A percentile compares a stretch with the other conserved stretches of the same genome.
Evolutionary conservation across 2,329 filamentous ascomycete genomes (phyloP).

Genomic region (Trichoderma cornu-damae): DNA sequence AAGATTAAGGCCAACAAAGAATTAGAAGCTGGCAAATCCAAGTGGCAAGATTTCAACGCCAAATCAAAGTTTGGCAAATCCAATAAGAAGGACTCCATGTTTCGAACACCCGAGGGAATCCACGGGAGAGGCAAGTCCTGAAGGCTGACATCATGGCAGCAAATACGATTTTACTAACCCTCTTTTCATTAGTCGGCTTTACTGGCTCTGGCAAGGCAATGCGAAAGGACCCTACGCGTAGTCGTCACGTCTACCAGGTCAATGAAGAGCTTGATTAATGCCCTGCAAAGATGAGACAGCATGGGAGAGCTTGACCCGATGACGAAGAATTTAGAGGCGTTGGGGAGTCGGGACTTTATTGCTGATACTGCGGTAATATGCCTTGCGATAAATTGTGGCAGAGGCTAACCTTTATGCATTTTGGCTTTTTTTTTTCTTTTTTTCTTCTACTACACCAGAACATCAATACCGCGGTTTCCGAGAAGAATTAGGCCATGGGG

Average conservation of each 20-base stretch:
- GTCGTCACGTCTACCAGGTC: constrained; percentile 78
- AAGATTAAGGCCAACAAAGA: constrained; percentile 89
- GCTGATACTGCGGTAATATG: constrained; percentile 34
- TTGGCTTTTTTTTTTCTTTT: constrained; percentile 8
- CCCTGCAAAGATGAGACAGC: constrained; percentile 26
- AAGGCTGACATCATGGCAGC: not conserved
- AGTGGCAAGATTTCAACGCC: constrained; percentile 88
- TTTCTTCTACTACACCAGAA: constrained; percentile 15
- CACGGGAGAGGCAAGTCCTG: constrained; percentile 69
- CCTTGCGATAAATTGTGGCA: constrained; percentile 31
- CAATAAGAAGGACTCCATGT: constrained; percentile 91
- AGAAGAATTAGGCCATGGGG: constrained; percentile 14
- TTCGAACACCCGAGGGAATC: constrained; percentile 81
- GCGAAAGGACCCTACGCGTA: constrained; percentile 82
- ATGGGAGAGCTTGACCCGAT: constrained; percentile 15
- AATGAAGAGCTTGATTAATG: constrained; percentile 66
- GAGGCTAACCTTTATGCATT: constrained; percentile 39
- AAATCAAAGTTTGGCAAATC: constrained; percentile 67
- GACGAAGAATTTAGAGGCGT: constrained; percentile 19
- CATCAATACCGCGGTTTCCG: constrained; percentile 17
- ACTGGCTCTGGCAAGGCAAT: constrained; percentile 92
- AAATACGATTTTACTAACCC: constrained; percentile 21
- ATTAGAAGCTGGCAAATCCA: constrained; percentile 82
- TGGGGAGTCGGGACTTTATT: constrained; percentile 22
- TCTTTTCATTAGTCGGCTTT: constrained; percentile 69